Evolutionary conservation across 306 rosid genomes (phyloP).

Genomic region (Rosa rugosa): DNA sequence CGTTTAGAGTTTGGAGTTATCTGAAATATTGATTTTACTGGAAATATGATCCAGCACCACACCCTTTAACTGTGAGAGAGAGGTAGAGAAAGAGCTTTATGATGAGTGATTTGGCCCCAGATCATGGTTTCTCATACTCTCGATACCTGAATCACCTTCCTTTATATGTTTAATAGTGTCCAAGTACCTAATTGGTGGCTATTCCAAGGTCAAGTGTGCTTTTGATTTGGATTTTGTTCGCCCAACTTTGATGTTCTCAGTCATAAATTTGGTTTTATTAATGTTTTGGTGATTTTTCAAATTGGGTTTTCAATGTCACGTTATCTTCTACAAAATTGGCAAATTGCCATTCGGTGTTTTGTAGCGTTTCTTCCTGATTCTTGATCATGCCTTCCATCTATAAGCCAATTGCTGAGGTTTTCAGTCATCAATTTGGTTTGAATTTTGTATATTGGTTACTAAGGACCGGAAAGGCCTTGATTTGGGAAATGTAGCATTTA

Average conservation of each 20-base stretch:
- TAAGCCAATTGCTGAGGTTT: not conserved
- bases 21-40: not conserved
- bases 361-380: not conserved
- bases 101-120: not conserved
- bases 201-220: not conserved
- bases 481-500: not conserved
- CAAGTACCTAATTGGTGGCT: not conserved
- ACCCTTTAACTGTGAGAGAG: not conserved
- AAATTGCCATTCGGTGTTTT: not conserved
- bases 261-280: not conserved
- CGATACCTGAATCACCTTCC: not conserved
- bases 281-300: not conserved
- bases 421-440: conserved; percentile 1
- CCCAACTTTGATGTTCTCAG: not conserved
- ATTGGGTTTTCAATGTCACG: not conserved
- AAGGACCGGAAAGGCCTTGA: not conserved
- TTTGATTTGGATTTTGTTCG: not conserved
- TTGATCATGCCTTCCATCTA: not conserved
- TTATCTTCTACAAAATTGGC: not conserved
- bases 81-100: not conserved
- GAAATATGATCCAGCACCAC: not conserved
- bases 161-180: not conserved
- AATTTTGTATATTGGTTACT: not conserved
- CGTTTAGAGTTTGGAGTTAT: not conserved
- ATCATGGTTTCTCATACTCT: not conserved